Conservation (phyloP, 768 basidiomycete genomes). For the Boletellus sp. region DNA sequence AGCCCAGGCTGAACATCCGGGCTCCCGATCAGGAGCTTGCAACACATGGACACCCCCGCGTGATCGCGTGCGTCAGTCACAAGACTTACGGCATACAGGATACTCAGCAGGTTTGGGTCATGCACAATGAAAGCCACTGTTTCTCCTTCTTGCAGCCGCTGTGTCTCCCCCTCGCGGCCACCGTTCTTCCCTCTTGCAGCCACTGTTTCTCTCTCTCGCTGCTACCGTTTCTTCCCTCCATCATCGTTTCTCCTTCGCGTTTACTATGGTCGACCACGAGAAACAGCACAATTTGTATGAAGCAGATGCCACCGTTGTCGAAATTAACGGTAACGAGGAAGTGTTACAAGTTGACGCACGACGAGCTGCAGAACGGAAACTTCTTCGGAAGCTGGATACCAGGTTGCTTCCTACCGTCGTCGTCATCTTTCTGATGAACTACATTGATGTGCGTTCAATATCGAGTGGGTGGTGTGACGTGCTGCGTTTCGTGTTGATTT, state of each 20-base stretch:
- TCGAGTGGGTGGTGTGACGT: neutral
- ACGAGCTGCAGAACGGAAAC: slow-evolving; percentile 19
- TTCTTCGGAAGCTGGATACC: slow-evolving; percentile 55
- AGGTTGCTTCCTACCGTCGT: slow-evolving; percentile 56
- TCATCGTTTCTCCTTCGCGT: neutral
- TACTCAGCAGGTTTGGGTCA: neutral
- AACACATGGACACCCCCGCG: no score
- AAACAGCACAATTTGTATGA: slow-evolving; percentile 13
- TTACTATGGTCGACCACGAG: slow-evolving; percentile 8
- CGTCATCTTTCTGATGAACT: slow-evolving; percentile 63
- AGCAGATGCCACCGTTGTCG: neutral
- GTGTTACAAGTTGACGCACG: slow-evolving; percentile 2
- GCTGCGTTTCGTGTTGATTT: neutral
- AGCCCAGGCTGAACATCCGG: no score
- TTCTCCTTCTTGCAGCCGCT: no score
- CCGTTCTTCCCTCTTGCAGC: neutral
- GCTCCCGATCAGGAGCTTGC: no score
- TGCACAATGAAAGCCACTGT: neutral
- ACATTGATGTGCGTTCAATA: slow-evolving; percentile 51
- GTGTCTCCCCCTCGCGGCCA: no score
- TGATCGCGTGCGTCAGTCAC: no score
- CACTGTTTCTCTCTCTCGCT: no score
- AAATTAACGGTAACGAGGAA: neutral
- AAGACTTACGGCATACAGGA: neutral
- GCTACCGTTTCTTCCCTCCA: no score